A percentile compares a stretch with the other conserved stretches of the same genome.
These are phyloP conservation scores for Podosphaera fusca DNA, from an alignment of 2,329 filamentous ascomycete genomes.

Conservation along the genomic window DNA sequence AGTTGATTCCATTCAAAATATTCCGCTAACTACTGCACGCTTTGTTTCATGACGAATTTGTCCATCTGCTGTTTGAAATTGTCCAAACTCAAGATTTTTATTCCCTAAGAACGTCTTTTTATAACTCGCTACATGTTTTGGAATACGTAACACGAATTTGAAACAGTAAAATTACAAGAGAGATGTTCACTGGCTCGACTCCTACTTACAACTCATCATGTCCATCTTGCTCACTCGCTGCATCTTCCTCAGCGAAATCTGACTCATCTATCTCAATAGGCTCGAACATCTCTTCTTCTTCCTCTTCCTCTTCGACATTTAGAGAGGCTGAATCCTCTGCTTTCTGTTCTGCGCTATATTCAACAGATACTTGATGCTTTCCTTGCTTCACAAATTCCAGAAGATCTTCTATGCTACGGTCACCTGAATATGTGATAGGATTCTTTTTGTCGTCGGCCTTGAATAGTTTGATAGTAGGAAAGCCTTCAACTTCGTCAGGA, in stretches of 20 bases:
- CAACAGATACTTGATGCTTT: conserved; percentile 27
- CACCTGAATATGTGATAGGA: conserved; percentile 69
- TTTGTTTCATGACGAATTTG: too few relatives aligned
- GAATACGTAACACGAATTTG: too few relatives aligned
- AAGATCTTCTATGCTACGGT: conserved; percentile 77
- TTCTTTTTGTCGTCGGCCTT: conserved; percentile 68
- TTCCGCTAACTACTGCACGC: too few relatives aligned
- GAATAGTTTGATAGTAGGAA: conserved; percentile 98
- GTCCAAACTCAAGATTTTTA: too few relatives aligned
- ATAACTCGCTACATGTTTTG: too few relatives aligned
- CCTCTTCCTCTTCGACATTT: neutral
- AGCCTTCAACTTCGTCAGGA: conserved; percentile 86
- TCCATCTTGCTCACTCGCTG: neutral
- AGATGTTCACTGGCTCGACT: too few relatives aligned
- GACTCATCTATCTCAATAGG: neutral
- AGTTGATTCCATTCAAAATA: too few relatives aligned
- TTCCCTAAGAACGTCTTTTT: too few relatives aligned
- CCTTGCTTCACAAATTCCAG: conserved; percentile 85
- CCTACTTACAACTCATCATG: too few relatives aligned
- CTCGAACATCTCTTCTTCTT: neutral
- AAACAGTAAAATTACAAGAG: too few relatives aligned
- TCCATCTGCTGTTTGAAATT: too few relatives aligned
- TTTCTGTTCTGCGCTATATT: conserved; percentile 52
- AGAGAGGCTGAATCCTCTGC: conserved; percentile 25
- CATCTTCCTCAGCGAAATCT: neutral